Conservation (phyloP, 2,329 filamentous ascomycete genomes). For the Elsinoe fawcettii region DNA sequence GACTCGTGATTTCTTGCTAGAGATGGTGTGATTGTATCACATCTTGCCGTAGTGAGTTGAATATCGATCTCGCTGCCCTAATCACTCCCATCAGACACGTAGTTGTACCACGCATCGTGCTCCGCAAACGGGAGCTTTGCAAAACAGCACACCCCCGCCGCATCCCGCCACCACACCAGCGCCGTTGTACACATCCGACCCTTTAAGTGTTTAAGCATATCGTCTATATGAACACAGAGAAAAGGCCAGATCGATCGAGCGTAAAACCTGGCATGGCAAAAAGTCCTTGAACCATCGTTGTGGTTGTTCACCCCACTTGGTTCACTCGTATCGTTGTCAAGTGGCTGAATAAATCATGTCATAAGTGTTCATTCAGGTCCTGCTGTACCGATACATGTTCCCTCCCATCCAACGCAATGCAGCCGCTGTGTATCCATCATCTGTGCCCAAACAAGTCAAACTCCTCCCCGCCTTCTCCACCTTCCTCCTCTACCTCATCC, state of each 20-base stretch:
- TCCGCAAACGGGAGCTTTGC: not conserved
- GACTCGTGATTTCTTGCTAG: too few species aligned
- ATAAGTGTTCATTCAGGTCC: not conserved
- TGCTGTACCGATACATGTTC: not conserved
- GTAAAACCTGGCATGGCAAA: not conserved
- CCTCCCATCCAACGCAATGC: not conserved
- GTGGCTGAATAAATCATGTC: not conserved
- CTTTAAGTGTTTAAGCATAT: not conserved
- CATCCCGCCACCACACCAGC: not conserved
- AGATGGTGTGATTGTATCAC: not conserved
- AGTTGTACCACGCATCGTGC: not conserved
- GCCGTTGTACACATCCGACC: not conserved
- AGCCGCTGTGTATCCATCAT: not conserved
- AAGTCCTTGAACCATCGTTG: not conserved
- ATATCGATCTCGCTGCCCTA: not conserved
- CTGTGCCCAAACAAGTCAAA: slow-evolving; percentile 18
- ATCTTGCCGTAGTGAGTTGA: not conserved
- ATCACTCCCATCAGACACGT: not conserved
- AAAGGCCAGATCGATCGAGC: not conserved
- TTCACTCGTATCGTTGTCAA: not conserved
- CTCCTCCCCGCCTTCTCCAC: slow-evolving; percentile 16
- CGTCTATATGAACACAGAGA: not conserved
- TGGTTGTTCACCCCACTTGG: not conserved
- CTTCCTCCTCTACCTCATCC: slow-evolving; percentile 34
- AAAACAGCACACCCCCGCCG: not conserved